Conservation (phyloP, 768 basidiomycete species). For the Phaffia tasmanica region DNA sequence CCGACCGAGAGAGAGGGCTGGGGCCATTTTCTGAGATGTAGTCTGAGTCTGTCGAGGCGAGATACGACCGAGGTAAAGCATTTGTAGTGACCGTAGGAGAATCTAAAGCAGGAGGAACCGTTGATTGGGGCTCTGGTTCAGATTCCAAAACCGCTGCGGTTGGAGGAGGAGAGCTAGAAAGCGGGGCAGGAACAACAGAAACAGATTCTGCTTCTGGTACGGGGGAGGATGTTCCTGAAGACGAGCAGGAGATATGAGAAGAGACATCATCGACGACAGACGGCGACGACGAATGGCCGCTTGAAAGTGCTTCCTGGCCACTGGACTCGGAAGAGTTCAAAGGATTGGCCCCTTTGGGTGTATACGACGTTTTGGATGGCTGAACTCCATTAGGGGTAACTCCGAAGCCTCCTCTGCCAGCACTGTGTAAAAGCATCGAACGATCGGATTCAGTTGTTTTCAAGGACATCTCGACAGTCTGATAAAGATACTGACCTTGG, state of each 20-base stretch:
- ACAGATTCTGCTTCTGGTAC: neutral
- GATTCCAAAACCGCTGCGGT: too few species aligned
- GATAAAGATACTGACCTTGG: neutral
- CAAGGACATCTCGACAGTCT: neutral
- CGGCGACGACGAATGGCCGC: neutral
- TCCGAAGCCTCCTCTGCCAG: constrained; percentile 5
- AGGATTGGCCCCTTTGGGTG: too few species aligned
- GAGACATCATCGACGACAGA: neutral
- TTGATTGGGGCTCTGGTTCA: too few species aligned
- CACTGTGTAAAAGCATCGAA: neutral
- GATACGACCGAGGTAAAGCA: constrained; percentile 5
- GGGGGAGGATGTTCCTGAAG: neutral
- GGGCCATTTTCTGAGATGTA: neutral
- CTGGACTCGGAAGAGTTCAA: too few species aligned
- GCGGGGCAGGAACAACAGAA: too few species aligned
- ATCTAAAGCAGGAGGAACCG: neutral
- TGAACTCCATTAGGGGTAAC: neutral
- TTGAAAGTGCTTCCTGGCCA: neutral
- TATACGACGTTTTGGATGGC: too few species aligned
- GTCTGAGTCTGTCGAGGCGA: constrained; percentile 4
- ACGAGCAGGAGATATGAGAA: neutral
- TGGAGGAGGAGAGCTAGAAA: too few species aligned
- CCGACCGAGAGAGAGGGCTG: neutral
- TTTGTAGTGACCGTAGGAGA: constrained; percentile 1
- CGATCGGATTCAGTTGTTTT: neutral